These are phyloP conservation scores for Bassia scoparia DNA, from an alignment of 148 eudicot species.

Conservation along the genomic window DNA sequence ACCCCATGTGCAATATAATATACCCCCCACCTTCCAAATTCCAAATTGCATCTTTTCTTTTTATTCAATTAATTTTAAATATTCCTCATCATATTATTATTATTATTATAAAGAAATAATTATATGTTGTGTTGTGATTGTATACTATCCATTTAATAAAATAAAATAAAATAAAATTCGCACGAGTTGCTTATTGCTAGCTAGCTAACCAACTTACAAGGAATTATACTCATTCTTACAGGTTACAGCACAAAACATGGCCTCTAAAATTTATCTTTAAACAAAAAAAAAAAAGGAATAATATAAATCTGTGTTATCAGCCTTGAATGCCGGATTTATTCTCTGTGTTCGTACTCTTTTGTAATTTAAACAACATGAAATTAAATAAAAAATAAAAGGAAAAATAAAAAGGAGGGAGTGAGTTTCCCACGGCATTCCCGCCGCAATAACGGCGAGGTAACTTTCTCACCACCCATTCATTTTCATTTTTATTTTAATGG, in stretches of 20 bases:
- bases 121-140: too few relatives aligned
- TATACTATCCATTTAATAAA: too few relatives aligned
- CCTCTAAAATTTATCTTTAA: too few relatives aligned
- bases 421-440: constrained; percentile 50
- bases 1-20: constrained; percentile 28
- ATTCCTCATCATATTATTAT: too few relatives aligned
- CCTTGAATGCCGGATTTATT: not conserved
- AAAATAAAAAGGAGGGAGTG: constrained; percentile 2
- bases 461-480: constrained; percentile 5
- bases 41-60: not conserved
- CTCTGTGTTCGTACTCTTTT: not conserved
- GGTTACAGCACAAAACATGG: not conserved
- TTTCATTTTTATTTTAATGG: not conserved
- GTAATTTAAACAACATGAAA: too few relatives aligned
- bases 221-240: not conserved
- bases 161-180: too few relatives aligned
- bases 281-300: not conserved
- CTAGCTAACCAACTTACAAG: not conserved
- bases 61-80: not conserved
- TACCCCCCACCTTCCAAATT: constrained; percentile 10
- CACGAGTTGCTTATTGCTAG: not conserved
- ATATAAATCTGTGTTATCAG: not conserved
- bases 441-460: constrained; percentile 53
- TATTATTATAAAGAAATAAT: too few relatives aligned
- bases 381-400: not conserved